phyloP scores from a whole-genome alignment of 345 rosid species.

The Syzygium grande region DNA sequence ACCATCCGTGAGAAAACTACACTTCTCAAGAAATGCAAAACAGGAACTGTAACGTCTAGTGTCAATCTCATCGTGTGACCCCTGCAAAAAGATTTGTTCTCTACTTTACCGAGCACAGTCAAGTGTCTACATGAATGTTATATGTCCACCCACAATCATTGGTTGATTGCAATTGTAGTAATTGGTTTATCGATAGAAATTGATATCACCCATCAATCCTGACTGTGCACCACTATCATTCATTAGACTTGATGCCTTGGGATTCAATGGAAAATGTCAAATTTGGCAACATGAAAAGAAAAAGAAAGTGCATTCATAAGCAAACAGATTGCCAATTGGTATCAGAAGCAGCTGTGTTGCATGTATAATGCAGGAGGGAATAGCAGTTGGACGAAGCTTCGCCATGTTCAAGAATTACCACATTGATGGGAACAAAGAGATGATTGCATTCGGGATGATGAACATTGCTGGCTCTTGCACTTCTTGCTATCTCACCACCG shows the following conservation, averaged over 20 bases:
- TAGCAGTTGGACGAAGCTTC: conserved; percentile 92
- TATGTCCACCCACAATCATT: neutral
- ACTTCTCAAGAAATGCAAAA: neutral
- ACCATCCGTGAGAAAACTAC: neutral
- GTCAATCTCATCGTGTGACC: neutral
- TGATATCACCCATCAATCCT: neutral
- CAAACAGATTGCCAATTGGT: neutral
- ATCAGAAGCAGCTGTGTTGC: neutral
- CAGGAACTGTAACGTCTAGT: neutral
- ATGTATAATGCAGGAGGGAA: conserved; percentile 55
- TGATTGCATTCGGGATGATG: conserved; percentile 90
- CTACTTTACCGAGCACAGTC: neutral
- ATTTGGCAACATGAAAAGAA: neutral
- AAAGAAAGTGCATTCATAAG: neutral
- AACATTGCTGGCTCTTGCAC: conserved; percentile 83
- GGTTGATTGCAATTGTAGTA: neutral
- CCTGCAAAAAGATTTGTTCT: neutral
- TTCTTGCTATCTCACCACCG: conserved; percentile 84
- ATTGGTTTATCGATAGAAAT: neutral
- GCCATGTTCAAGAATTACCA: conserved; percentile 87
- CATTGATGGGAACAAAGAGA: conserved; percentile 91
- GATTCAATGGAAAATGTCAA: neutral
- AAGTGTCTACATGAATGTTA: neutral
- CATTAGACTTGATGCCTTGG: neutral
- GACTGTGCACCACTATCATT: neutral